Base-by-base conservation (phyloP, 768 basidiomycete genomes). In the Macrolepiota dolichaula region DNA sequence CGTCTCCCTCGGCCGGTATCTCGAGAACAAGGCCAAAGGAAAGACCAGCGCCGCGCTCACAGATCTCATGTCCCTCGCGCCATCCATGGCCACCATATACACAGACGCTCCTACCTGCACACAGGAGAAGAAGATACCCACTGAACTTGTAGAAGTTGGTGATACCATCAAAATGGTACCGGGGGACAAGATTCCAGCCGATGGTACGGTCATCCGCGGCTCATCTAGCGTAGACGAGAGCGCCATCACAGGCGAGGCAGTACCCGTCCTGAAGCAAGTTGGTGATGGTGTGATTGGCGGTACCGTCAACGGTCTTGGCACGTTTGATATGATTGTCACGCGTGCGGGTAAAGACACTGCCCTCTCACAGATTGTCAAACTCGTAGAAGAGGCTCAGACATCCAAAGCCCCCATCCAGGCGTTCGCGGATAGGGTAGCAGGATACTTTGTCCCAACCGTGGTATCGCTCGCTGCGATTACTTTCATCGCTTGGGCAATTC, bases 321-420 rank as follows among this genome's bases (percentile, higher is more conserved):
- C 95, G 1, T 92, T 98, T 73, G 94, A 98, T 71, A 95, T 99
- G 89, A 74, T 88, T 35, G 94, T 99, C 67, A 95, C 92, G 1
- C 90, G 95, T 12, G 95, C 97, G 3, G 97, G 97, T 40, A 91
- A 94, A 68, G 95, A 99, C 70, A 98, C 97, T 0, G 95, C 97
- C 0, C 82, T 99, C 10, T 85, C 95, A 3, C 97, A 98, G 75
- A 98, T 99, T 64, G 96, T 98, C 62, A 87, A 87, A 66, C 87
- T 98, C 57, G 97, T 99, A 64, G 96, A 98, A 70, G 95, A 98
- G 44, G 97, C 97, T 1, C 97, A 98, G 75, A 98, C 96, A 2
- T 91, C 89, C 61, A 98, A 98, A 72, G 96, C 97, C 1, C 97
- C 97, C 10, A 98, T 99, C 64, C 97, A 99, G 70, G 92, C 91